These are phyloP conservation scores for Kodamaea kakaduensis DNA, from an alignment of 805 yeast species.

Conservation along the genomic window DNA sequence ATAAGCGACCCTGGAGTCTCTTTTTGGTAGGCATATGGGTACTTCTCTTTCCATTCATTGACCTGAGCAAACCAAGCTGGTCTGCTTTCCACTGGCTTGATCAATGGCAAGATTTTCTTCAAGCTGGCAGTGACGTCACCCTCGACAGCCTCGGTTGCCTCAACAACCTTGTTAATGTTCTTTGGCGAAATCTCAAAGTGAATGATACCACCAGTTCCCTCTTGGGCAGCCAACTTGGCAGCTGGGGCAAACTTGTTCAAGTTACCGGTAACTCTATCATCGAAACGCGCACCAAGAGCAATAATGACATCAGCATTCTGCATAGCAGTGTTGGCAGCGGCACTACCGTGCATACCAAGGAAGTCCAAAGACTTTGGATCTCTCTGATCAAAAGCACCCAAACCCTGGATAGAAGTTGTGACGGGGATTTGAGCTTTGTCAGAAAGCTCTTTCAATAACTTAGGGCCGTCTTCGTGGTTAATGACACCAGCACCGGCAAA, in stretches of 20 bases:
- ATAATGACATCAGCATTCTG: constrained; percentile 91
- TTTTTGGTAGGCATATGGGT: constrained; percentile 75
- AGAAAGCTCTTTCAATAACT: constrained; percentile 72
- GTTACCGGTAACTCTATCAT: constrained; percentile 94
- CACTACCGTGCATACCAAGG: constrained; percentile 98
- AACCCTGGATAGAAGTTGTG: constrained; percentile 89
- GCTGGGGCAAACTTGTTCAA: constrained; percentile 88
- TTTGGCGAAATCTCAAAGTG: constrained; percentile 96
- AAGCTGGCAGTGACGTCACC: constrained; percentile 89
- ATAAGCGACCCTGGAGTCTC: constrained; percentile 79
- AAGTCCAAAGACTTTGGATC: constrained; percentile 89
- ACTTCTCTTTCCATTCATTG: constrained; percentile 77
- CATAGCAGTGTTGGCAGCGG: constrained; percentile 90
- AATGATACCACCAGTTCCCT: constrained; percentile 89
- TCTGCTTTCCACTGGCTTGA: constrained; percentile 62
- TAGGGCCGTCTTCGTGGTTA: constrained; percentile 76
- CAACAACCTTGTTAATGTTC: constrained; percentile 95
- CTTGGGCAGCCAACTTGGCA: constrained; percentile 84
- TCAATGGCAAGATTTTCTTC: constrained; percentile 65
- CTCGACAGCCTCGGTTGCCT: constrained; percentile 93
- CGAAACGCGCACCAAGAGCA: constrained; percentile 96
- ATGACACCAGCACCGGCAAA: constrained; percentile 92
- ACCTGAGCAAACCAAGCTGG: constrained; percentile 76
- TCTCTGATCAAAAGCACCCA: constrained; percentile 91
- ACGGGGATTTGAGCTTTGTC: constrained; percentile 93